Percentiles rank a stretch among this genome's conserved stretches.
These are phyloP conservation scores for Meredithiella fracta DNA, from an alignment of 2,329 filamentous ascomycete genomes.

Conservation along the genomic window DNA sequence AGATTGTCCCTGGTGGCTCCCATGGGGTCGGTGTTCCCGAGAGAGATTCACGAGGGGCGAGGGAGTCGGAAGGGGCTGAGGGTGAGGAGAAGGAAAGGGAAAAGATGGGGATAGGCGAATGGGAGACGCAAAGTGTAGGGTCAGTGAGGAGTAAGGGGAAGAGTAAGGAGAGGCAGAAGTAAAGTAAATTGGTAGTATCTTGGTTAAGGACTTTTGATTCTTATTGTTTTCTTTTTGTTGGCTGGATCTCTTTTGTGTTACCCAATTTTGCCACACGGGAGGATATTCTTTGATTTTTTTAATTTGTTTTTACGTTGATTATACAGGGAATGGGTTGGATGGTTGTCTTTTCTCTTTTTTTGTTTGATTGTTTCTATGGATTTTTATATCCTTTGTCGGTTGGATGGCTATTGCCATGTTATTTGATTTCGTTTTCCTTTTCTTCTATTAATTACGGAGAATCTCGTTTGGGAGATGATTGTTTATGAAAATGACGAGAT, in stretches of 20 bases:
- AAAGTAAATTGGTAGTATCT: neutral
- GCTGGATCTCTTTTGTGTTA: slow-evolving; percentile 4
- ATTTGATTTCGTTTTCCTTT: neutral
- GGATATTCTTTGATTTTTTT: slow-evolving; percentile 3
- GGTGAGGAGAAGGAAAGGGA: neutral
- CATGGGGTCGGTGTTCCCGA: too few relatives aligned
- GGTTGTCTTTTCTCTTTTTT: slow-evolving; percentile 5
- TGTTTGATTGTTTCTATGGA: neutral
- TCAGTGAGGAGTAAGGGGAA: slow-evolving; percentile 11
- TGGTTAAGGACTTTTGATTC: slow-evolving; percentile 1
- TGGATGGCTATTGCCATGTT: neutral
- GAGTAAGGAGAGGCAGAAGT: slow-evolving; percentile 8
- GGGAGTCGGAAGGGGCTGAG: neutral
- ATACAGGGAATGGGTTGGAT: neutral
- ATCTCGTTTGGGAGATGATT: neutral
- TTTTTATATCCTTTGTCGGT: neutral
- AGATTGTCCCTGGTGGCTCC: slow-evolving; percentile 30
- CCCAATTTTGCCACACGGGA: neutral
- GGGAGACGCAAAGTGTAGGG: slow-evolving; percentile 7
- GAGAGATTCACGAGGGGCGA: neutral
- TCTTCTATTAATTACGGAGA: neutral
- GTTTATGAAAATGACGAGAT: neutral
- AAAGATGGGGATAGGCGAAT: neutral
- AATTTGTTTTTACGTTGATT: neutral
- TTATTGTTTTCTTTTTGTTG: slow-evolving; percentile 3